Evolutionary conservation across 768 basidiomycete species (phyloP), one percentile per base, ranked within the genome.

Genomic region (Naganishia vishniacii): DNA sequence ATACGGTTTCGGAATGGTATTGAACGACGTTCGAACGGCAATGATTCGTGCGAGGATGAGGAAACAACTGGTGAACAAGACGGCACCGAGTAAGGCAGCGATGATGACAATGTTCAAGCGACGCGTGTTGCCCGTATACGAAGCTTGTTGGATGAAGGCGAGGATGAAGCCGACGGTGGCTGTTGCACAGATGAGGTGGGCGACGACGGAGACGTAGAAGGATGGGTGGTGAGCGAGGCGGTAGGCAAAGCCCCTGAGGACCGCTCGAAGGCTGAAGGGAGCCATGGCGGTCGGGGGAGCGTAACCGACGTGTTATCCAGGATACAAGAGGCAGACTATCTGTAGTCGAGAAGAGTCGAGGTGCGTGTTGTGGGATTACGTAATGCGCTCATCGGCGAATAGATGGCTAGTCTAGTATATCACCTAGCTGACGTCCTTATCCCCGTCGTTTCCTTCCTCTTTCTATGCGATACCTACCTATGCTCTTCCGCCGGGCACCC

Each of bases 1-100:
- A 58, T 76, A 78, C 12, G 75, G 75, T 63, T 74, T 78, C 26
- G 77, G 77, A 69, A 78, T 78, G 3, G 75, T 71, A 32, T 70
- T 61, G 6, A 78, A 61, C 0, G 71, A 68, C 32, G 65, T 67
- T 37, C 71, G 59, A 41, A 67, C 62, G 62, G 59, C 49, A 44
- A 62, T 49, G 16, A 69, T 48, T 31, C 69, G 45, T 12, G 61
- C 66, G 23, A 69, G 41, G 41, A 67, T 65, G 25, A 69, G 41
- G 58, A 69, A 56, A 48, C 67, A 48, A 6, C 66, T 65, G 2
- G 56, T 26, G 37, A 64, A 32, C 4, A 67, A 42, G 61, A 75
- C 51, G 23, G 65, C 68, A 13, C 69, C 62, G 66, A 72, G 73
- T 1, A 72, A 65, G 26, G 64, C 75, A 5, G 66, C 70, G 28